Conservation (phyloP, 139 green algal species). For the Ulvella scutata region DNA sequence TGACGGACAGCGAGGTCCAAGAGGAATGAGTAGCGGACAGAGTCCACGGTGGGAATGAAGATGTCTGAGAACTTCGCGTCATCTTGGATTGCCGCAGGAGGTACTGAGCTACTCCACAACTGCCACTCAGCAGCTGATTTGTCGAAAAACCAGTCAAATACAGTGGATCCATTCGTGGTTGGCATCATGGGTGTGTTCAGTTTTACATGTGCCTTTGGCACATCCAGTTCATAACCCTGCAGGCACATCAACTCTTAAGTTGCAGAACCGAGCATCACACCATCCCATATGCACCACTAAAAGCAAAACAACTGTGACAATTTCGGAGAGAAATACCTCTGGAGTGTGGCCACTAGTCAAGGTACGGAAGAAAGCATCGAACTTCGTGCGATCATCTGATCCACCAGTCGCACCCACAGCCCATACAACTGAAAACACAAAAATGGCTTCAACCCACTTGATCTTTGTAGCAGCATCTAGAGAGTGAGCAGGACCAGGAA, state of each 20-base stretch:
- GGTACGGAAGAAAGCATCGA: conserved; percentile 39
- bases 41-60: conserved; percentile 56
- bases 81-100: conserved; percentile 19
- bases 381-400: conserved; percentile 26
- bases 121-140: conserved; percentile 19
- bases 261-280: background rate
- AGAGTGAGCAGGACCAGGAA: background rate
- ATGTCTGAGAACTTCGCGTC: conserved; percentile 40
- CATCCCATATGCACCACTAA: too few species aligned
- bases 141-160: conserved; percentile 43
- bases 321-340: background rate
- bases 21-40: conserved; percentile 44
- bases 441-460: conserved; percentile 30
- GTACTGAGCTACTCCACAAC: conserved; percentile 31
- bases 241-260: background rate
- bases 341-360: background rate
- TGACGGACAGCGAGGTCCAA: conserved; percentile 43
- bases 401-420: conserved; percentile 36
- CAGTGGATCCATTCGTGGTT: conserved; percentile 12
- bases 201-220: conserved; percentile 4
- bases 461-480: conserved; percentile 31
- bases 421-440: conserved; percentile 53
- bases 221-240: conserved; percentile 9
- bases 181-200: conserved; percentile 14
- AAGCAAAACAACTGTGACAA: background rate